Evolutionary conservation across 352 stramenopile genomes (phyloP), one percentile per base, ranked within the genome.

Genomic region (Pythium periplocum): DNA sequence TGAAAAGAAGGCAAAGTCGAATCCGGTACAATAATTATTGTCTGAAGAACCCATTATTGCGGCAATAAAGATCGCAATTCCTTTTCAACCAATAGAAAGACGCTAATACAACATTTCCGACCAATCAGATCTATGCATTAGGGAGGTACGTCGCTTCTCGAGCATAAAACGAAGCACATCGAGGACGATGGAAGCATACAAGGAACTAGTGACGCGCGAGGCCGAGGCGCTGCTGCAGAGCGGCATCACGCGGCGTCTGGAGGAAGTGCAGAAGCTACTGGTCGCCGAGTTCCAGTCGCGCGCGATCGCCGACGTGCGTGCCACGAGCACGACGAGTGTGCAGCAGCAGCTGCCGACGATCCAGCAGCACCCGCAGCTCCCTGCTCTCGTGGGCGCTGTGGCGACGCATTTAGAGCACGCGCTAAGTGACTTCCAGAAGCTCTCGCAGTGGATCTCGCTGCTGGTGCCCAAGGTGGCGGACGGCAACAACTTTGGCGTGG

Each of bases 401-500:
- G 60, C 62, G 30, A 75, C 90, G 56, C 73, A 91, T 54, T 59
- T 93, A 32, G 65, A 79, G 47, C 68, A 57, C 1, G 66, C 77
- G 11, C 52, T 90, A 41, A 57, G 48, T 1, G 45, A 72, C 47
- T 67, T 88, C 34, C 59, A 83, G 56, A 58, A 66, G 59, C 68
- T 93, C 49, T 62, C 82, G 63, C 57, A 77, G 32, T 93, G 83
- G 83, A 85, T 93, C 39, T 69, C 83, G 52, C 62, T 93, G 52
- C 72, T 81, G 32, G 75, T 91, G 41, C 83, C 83, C 34, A 82
- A 81, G 60, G 73, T 91, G 47, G 76, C 75, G 36, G 83, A 93
- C 59, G 83, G 83, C 63, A 93, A 93, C 70, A 93, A 93, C 65
- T 93, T 93, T 69, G 83, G 83, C 53, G 83, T 93, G 43, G 83